Percentiles rank a stretch among this genome's conserved stretches.
phyloP scores from a whole-genome alignment of 805 yeast species.

The Hanseniaspora singularis region DNA sequence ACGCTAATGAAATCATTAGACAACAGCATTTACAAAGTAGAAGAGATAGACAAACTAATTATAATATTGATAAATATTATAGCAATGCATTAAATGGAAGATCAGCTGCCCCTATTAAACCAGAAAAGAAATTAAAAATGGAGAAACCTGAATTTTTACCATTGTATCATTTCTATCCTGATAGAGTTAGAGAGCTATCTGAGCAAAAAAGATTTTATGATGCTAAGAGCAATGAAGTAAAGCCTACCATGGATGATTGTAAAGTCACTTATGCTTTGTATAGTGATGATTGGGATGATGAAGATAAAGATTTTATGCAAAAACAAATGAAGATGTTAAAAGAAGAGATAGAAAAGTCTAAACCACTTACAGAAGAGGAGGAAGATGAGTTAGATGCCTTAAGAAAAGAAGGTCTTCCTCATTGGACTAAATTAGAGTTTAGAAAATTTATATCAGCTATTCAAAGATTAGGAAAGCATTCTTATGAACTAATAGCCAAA shows the following conservation, averaged over 20 bases:
- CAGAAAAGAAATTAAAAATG: conserved; percentile 54
- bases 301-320: conserved; percentile 34
- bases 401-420: conserved; percentile 60
- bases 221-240: conserved; percentile 56
- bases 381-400: conserved; percentile 31
- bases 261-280: conserved; percentile 25
- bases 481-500: conserved; percentile 53
- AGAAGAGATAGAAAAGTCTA: conserved; percentile 60
- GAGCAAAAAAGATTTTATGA: conserved; percentile 72
- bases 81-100: conserved; percentile 69
- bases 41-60: conserved; percentile 71
- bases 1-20: conserved; percentile 51
- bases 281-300: conserved; percentile 29
- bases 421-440: conserved; percentile 84
- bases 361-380: conserved; percentile 76
- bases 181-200: conserved; percentile 59
- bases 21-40: conserved; percentile 31
- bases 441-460: conserved; percentile 62
- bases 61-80: conserved; percentile 77
- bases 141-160: conserved; percentile 74
- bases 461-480: conserved; percentile 72
- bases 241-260: conserved; percentile 50
- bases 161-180: conserved; percentile 85
- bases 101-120: conserved; percentile 33
- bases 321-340: conserved; percentile 50